These are phyloP conservation scores for Saccharomyces hybrid DNA, from an alignment of 1,139 yeast genomes.

Conservation along the genomic window DNA sequence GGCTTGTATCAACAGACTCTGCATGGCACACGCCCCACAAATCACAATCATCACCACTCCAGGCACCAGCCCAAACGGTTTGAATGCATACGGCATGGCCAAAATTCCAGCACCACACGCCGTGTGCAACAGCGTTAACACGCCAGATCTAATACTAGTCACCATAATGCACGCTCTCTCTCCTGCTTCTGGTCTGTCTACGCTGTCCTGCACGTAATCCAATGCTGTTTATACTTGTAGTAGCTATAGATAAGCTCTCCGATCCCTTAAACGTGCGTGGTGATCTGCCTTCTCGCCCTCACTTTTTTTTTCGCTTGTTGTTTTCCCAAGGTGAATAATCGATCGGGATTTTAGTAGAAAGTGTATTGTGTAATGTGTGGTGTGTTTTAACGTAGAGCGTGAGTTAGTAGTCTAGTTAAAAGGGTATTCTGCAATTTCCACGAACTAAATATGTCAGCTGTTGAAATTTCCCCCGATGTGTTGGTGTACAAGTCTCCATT, in stretches of 20 bases:
- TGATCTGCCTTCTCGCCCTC: neutral
- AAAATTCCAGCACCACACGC: constrained; percentile 74
- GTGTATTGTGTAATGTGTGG: neutral
- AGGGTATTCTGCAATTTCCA: neutral
- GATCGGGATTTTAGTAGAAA: neutral
- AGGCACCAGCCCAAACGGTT: constrained; percentile 67
- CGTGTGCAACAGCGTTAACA: constrained; percentile 57
- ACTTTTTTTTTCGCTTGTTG: constrained; percentile 1
- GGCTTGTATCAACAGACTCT: constrained; percentile 27
- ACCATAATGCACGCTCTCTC: neutral
- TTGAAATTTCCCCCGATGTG: constrained; percentile 34
- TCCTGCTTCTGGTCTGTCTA: neutral
- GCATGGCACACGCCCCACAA: constrained; percentile 33
- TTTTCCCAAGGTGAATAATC: neutral
- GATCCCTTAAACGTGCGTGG: neutral
- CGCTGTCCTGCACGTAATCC: too few species aligned
- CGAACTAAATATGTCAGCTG: constrained; percentile 15
- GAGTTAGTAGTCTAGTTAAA: neutral
- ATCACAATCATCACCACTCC: constrained; percentile 61
- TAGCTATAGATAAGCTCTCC: neutral
- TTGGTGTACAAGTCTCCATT: constrained; percentile 68
- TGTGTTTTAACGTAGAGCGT: neutral
- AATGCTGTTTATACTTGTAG: neutral
- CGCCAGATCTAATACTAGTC: constrained; percentile 30
- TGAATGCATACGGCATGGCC: constrained; percentile 87